Evolutionary conservation across 805 yeast genomes (phyloP).

Genomic region (Sugiyamaella qingdaonensis): DNA sequence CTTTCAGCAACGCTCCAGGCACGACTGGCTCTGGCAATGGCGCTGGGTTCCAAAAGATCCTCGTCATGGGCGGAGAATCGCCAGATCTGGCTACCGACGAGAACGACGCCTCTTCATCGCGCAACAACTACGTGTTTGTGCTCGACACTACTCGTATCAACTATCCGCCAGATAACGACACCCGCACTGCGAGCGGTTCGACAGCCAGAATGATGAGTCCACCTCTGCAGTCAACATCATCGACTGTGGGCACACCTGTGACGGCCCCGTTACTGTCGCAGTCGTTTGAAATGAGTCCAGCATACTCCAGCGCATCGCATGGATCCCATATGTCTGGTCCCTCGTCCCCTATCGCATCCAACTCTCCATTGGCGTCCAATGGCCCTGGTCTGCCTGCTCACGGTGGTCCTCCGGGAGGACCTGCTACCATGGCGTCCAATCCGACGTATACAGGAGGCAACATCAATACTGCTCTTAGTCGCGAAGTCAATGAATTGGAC

Average conservation of each 20-base stretch:
- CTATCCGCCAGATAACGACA: conserved; percentile 36
- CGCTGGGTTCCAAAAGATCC: conserved; percentile 54
- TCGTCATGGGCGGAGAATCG: conserved; percentile 91
- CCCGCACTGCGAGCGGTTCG: neutral
- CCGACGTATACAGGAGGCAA: neutral
- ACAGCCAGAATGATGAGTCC: neutral
- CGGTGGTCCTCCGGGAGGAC: neutral
- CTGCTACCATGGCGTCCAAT: neutral
- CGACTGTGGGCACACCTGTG: neutral
- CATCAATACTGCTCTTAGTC: neutral
- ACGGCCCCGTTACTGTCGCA: neutral
- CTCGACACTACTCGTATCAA: conserved; percentile 52
- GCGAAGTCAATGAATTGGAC: neutral
- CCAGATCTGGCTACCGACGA: conserved; percentile 41
- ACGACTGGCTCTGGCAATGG: neutral
- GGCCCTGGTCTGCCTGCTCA: neutral
- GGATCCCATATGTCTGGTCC: neutral
- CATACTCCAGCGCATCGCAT: neutral
- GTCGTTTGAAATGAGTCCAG: neutral
- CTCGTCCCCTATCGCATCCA: neutral
- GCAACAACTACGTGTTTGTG: conserved; percentile 41
- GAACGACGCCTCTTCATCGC: conserved; percentile 39
- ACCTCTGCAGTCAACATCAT: neutral
- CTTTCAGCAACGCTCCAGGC: conserved; percentile 30
- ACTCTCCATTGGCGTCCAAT: neutral